Evolutionary conservation across 2,329 filamentous ascomycete genomes (phyloP), one percentile per base, ranked within the genome.

Genomic region (Pseudohalonectria lignicola): DNA sequence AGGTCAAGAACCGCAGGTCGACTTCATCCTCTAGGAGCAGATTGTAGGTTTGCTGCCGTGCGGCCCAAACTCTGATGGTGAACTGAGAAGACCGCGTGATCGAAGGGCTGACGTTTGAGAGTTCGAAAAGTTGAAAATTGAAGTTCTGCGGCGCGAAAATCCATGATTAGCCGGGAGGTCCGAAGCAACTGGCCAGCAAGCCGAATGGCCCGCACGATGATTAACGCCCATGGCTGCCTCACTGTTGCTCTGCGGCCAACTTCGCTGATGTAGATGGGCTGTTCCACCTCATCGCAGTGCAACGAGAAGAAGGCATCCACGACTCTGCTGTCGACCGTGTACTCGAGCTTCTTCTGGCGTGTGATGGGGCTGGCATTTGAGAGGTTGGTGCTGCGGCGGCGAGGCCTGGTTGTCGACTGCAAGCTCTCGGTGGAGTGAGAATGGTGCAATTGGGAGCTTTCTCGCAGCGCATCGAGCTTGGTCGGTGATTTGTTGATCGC

Each of bases 221-320:
- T 3, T 11, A 13, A 17, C 13, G 34, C 6, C 18, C 7, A 10
- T 15, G 20, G 3, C 17, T 31, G 25, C 39, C 54, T 31, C 59
- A 74, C 70, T 60, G 86, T 87, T n/a, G 84, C 79, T 51, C 78
- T 77, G 48, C 82, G 74, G 20, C 79, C 74, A 17, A 82, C 68
- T 60, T 96, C 90, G 52, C 87, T 94, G 49, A 94, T 75, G 56
- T 95, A 95, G n/a, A 95, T 63, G 0, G 90, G 87, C 13, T 86
- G 79, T 34, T 69, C 60, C 37, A 76, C 60, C 4, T 63, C 73
- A 1, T 74, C 64, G 33, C 79, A 74, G 56, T 95, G 88, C 37
- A 95, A 55, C 3, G 86, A 84, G 57, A 94, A 92, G 69, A 94
- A 95, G 13, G 81, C 79, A 60, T 95, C 83, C n/a, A 81, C 86